Percentiles rank a stretch among this genome's conserved stretches.
These are phyloP conservation scores for Aspergillus sojae DNA, from an alignment of 2,329 filamentous ascomycete genomes.

Conservation along the genomic window DNA sequence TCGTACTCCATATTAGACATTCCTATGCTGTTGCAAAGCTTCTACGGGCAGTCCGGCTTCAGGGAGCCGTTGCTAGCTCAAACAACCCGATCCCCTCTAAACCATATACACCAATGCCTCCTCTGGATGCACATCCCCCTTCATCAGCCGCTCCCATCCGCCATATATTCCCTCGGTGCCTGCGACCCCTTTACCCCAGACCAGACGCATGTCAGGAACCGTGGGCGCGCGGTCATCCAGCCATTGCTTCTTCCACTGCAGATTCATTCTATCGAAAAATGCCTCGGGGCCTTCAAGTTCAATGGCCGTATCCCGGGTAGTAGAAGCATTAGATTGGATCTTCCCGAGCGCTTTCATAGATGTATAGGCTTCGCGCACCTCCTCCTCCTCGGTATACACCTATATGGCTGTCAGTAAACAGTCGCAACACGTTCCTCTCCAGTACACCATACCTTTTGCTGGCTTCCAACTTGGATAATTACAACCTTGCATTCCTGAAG, in stretches of 20 bases:
- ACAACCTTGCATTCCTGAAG: not conserved
- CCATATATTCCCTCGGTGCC: slow-evolving; percentile 10
- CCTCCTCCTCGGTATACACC: slow-evolving; percentile 12
- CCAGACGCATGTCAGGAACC: slow-evolving; percentile 11
- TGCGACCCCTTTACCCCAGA: slow-evolving; percentile 8
- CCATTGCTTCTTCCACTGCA: slow-evolving; percentile 16
- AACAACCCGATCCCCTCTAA: not conserved
- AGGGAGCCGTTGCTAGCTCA: not conserved
- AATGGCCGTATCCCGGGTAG: slow-evolving; percentile 10
- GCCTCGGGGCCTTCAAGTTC: not conserved
- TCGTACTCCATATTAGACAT: not conserved
- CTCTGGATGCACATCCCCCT: slow-evolving; percentile 8
- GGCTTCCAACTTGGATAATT: slow-evolving; percentile 3
- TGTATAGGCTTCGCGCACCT: not conserved
- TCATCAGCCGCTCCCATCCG: slow-evolving; percentile 9
- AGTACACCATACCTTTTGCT: slow-evolving; percentile 9
- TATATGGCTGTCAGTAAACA: not conserved
- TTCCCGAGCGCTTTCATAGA: slow-evolving; percentile 6
- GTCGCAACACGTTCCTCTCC: not conserved
- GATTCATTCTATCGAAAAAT: slow-evolving; percentile 4
- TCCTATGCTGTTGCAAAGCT: not conserved
- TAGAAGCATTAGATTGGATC: slow-evolving; percentile 18
- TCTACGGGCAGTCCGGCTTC: not conserved
- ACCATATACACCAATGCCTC: slow-evolving; percentile 14
- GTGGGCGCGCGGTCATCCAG: slow-evolving; percentile 1